These are phyloP conservation scores for Yamadazyma epiphylla DNA, from an alignment of 1,139 yeast species.

Conservation along the genomic window DNA sequence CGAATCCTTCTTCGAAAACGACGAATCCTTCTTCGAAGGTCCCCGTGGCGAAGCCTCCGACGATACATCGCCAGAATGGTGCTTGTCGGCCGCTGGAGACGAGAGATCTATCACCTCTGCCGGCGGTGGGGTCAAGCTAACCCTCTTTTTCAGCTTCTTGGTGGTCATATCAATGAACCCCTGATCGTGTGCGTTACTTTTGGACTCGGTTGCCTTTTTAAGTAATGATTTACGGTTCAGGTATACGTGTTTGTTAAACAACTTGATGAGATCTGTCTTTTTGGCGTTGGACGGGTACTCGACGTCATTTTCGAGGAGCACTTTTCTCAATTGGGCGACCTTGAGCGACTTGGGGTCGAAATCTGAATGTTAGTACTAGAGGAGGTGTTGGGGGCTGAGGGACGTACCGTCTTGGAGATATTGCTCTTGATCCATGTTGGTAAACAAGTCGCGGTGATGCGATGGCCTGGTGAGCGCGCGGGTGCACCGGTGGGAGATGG, in stretches of 20 bases:
- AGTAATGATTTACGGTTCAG: conserved; percentile 35
- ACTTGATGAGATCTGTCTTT: conserved; percentile 53
- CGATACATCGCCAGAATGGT: too few species aligned
- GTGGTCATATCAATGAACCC: conserved; percentile 20
- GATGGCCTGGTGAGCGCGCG: background rate
- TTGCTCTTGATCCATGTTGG: conserved; percentile 1
- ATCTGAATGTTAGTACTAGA: conserved; percentile 21
- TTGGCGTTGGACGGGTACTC: conserved; percentile 57
- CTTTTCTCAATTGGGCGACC: conserved; percentile 60
- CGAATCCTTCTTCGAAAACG: too few species aligned
- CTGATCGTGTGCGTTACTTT: conserved; percentile 18
- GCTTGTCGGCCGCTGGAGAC: too few species aligned
- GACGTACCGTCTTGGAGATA: conserved; percentile 1
- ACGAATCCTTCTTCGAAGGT: too few species aligned
- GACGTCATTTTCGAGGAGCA: conserved; percentile 56
- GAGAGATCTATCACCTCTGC: too few species aligned
- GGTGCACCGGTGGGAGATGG: background rate
- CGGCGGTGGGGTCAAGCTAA: too few species aligned
- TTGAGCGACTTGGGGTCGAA: conserved; percentile 62
- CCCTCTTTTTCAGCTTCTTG: too few species aligned
- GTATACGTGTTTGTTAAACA: conserved; percentile 48
- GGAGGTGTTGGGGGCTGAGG: background rate
- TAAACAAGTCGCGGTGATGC: background rate
- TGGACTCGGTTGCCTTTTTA: conserved; percentile 12
- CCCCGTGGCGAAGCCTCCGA: too few species aligned